Base-by-base conservation (phyloP, 257 asterid genomes). In the Scutellaria barbata region DNA sequence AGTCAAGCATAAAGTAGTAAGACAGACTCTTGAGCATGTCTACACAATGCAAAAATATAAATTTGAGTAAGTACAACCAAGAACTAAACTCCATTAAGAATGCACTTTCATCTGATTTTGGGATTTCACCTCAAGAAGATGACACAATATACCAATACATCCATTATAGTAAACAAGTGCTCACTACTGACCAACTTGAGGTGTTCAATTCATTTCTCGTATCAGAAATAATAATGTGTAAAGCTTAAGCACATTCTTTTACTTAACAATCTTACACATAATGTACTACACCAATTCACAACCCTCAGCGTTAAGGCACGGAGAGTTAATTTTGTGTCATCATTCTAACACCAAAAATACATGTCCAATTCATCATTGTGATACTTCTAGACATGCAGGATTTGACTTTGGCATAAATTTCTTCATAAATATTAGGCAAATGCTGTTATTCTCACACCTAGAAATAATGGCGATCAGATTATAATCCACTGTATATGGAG, bases 31-130 rank as follows among this genome's bases (percentile, higher is more conserved):
- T 30, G 16, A 46, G 67, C 66, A 40, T 56, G 56, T 22, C 14
- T 41, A 51, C 30, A 43, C 68, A 59, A 22, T 40, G 13, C 13
- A 39, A 50, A 56, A 3, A 70, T 25, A 25, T 5, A 59, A 59
- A 47, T 71, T 61, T 37, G 39, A 62, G 20, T 8, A 57, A 48
- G 50, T 62, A 14, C 45, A 16, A 37, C 60, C 62, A 63, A 59
- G 18, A 25, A 13, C 57, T 16, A 65, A 67, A 55, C 64, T 14
- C 20, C 43, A 65, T 10, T 33, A 42, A 39, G 54, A n/a, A 42
- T 3, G 60, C 68, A 25, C 59, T n/a, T 7, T 47, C 16, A 18
- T 33, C 63, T 61, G 58, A 41, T 40, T 33, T 43, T 14, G 59
- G 20, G 47, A 12, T 8, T 18, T 40, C 11, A 35, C 1, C 41